These are phyloP conservation scores for Boletus eberwhitei DNA, from an alignment of 768 basidiomycete species.

Conservation along the genomic window DNA sequence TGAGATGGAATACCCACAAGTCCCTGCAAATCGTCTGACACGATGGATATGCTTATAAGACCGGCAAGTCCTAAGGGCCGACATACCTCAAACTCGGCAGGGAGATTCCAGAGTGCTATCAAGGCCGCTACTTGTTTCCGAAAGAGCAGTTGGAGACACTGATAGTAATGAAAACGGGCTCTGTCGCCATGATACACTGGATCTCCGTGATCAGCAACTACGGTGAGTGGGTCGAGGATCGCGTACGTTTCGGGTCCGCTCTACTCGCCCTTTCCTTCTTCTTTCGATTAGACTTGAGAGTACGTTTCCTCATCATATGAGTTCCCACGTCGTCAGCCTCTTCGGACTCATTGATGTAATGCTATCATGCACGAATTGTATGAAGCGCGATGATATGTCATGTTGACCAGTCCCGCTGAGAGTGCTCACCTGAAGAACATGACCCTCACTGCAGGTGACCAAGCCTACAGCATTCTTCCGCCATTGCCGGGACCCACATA, in stretches of 20 bases:
- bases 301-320: conserved; percentile 63
- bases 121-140: conserved; percentile 72
- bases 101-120: conserved; percentile 62
- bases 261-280: conserved; percentile 48
- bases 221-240: not conserved
- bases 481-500: conserved; percentile 86
- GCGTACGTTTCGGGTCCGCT: conserved; percentile 59
- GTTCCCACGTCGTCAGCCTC: conserved; percentile 64
- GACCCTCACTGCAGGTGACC: conserved; percentile 87
- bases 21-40: conserved; percentile 69
- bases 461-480: conserved; percentile 81
- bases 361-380: conserved; percentile 39
- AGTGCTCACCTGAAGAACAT: conserved; percentile 72
- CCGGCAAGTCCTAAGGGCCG: not conserved
- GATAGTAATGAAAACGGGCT: conserved; percentile 76
- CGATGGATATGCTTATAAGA: conserved; percentile 5
- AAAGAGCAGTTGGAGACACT: conserved; percentile 79
- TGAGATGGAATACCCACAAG: conserved; percentile 76
- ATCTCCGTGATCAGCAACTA: not conserved
- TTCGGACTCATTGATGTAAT: conserved; percentile 76
- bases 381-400: not conserved
- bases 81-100: conserved; percentile 74
- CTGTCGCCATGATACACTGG: conserved; percentile 83
- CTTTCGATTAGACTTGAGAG: conserved; percentile 54
- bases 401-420: not conserved